Evolutionary conservation across 305 asterid species (phyloP).

Genomic region (Solanum hybrid): DNA sequence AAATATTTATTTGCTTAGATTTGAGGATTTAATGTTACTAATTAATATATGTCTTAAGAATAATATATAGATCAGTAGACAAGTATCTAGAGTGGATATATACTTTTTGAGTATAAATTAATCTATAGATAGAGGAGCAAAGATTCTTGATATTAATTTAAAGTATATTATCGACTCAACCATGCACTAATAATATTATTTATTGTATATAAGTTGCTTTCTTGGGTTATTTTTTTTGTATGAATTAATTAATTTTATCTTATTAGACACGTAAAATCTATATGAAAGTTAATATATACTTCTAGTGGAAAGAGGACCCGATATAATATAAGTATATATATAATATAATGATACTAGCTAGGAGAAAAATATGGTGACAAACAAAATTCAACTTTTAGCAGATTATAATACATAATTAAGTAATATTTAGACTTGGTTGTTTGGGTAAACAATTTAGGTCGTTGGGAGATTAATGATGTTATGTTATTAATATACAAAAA

Average conservation of each 20-base stretch:
- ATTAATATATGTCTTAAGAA: neutral
- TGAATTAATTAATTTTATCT: neutral
- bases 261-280: neutral
- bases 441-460: neutral
- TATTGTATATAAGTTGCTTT: neutral
- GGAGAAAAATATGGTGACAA: neutral
- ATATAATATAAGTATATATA: too few relatives aligned
- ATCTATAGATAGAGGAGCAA: neutral
- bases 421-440: neutral
- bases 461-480: neutral
- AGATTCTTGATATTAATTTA: neutral
- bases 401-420: neutral
- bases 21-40: neutral
- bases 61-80: neutral
- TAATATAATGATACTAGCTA: neutral
- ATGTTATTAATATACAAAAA: neutral
- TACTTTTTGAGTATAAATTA: neutral
- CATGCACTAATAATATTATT: neutral
- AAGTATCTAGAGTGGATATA: neutral
- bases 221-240: neutral
- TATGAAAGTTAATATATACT: neutral
- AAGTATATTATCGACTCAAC: neutral
- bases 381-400: neutral
- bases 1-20: neutral
- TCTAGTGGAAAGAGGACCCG: neutral